Conservation (phyloP, 805 yeast species). For the Metschnikowia lochheadii region DNA sequence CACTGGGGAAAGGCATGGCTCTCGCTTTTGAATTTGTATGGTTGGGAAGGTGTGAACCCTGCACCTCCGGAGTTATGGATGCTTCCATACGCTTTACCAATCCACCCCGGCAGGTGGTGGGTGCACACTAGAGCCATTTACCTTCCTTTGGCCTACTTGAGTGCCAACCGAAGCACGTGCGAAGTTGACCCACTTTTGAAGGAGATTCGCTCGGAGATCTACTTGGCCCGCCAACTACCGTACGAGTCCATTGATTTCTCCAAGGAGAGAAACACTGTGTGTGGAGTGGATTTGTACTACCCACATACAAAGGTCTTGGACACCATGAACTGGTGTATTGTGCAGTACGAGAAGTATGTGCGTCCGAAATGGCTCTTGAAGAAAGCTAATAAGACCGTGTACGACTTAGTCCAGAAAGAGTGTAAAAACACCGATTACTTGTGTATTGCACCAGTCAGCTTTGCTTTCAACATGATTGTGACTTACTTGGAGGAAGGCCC, state of each 20-base stretch:
- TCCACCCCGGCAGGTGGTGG: conserved; percentile 99
- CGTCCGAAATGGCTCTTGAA: conserved; percentile 73
- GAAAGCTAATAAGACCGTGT: conserved; percentile 48
- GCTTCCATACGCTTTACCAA: conserved; percentile 72
- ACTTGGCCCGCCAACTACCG: conserved; percentile 43
- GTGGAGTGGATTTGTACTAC: conserved; percentile 89
- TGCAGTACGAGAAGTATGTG: conserved; percentile 61
- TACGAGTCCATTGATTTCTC: conserved; percentile 66
- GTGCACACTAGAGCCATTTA: conserved; percentile 95
- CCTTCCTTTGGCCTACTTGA: conserved; percentile 78
- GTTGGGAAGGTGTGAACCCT: conserved; percentile 97
- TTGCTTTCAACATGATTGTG: conserved; percentile 77
- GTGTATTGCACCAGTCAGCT: conserved; percentile 91
- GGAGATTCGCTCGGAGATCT: conserved; percentile 77
- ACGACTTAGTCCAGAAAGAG: conserved; percentile 69
- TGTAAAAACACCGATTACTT: conserved; percentile 71
- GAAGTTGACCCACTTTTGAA: conserved; percentile 59
- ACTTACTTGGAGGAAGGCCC: conserved; percentile 66
- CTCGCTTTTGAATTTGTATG: conserved; percentile 70
- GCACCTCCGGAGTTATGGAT: conserved; percentile 96
- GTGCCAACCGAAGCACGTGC: conserved; percentile 52
- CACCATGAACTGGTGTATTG: conserved; percentile 54
- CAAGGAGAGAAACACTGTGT: conserved; percentile 73
- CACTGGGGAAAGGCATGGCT: conserved; percentile 99
- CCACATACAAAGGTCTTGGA: conserved; percentile 79